phyloP scores from a whole-genome alignment of 2,329 filamentous ascomycete species.

The Calonectria pteridis region DNA sequence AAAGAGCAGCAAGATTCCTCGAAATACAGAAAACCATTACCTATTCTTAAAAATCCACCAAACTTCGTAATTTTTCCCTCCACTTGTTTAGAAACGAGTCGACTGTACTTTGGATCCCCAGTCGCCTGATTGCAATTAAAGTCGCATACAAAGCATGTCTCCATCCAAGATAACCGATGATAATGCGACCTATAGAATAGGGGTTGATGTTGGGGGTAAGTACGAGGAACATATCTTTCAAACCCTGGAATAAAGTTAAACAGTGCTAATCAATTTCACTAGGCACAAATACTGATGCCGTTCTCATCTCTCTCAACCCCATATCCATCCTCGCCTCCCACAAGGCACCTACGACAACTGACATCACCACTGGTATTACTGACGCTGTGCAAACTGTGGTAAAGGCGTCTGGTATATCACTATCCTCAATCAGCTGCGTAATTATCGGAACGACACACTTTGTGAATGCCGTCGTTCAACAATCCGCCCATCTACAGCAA shows the following conservation, averaged over 20 bases:
- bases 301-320: slow-evolving; percentile 23
- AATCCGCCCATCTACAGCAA: slow-evolving; percentile 57
- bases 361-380: slow-evolving; percentile 58
- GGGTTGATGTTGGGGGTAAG: slow-evolving; percentile 21
- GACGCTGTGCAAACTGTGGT: slow-evolving; percentile 55
- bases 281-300: slow-evolving; percentile 33
- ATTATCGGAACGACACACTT: slow-evolving; percentile 66
- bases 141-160: not conserved
- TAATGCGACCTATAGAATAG: slow-evolving; percentile 5
- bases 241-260: not conserved
- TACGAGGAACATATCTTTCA: not conserved
- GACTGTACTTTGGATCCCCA: no score
- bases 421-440: slow-evolving; percentile 53
- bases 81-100: not conserved
- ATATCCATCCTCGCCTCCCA: slow-evolving; percentile 22
- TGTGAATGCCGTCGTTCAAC: slow-evolving; percentile 65
- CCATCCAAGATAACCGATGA: slow-evolving; percentile 2
- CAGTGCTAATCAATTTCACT: not conserved
- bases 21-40: not conserved
- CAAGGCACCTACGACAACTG: slow-evolving; percentile 54
- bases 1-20: not conserved
- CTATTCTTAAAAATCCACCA: not conserved
- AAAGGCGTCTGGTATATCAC: slow-evolving; percentile 35
- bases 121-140: not conserved
- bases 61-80: not conserved